Evolutionary conservation across 169 alveolate genomes (phyloP), one percentile per base, ranked within the genome.

Genomic region (Perkinsus marinus): DNA sequence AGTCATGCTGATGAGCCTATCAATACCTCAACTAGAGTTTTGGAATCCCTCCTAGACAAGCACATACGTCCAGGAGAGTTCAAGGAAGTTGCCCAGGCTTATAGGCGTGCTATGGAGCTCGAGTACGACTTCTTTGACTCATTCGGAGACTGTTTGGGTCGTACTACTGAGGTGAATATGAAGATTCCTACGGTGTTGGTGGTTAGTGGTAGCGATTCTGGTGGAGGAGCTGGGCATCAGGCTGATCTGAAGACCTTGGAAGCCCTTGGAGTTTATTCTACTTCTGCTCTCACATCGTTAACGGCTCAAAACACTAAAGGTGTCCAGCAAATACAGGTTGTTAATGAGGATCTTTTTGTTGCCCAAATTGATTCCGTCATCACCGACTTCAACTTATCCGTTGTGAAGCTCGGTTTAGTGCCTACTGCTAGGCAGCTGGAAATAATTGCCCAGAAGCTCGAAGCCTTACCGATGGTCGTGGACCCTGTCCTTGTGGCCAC

Each of bases 261-360:
- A 16, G 93, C 90, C 17, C 92, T 90, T 38, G 93, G 93, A 22
- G 92, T 90, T 39, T 92, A 90, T 46, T 90, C 90, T 19, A 90
- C 92, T n/a, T 89, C 93, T 16, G 93, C 92, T 13, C 69, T 92
- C 43, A 92, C 93, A 17, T 92, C 93, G 47, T 34, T 92, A 39
- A 90, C 93, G 2, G 93, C 93, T 43, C 93, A 92, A 43, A 92
- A 92, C 92, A 90, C 90, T 43, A 46, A 39, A 19, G 93, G 93
- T 3, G 39, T 36, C 0, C 90, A 39, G 39, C 26, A 10, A 79
- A 10, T 79, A 0, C 90, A 39, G 13, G 39, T 26, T 17, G 39
- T 57, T 2, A 30, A 2, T 57, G 39, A 36, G 19, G 90, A 17
- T 10, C 5, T 39, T 10, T 30, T 79, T 10, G 46, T 10, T 3